Percentiles rank a stretch among this genome's conserved stretches.
These are phyloP conservation scores for Agaricus blazei DNA, from an alignment of 768 basidiomycete species.

Conservation along the genomic window DNA sequence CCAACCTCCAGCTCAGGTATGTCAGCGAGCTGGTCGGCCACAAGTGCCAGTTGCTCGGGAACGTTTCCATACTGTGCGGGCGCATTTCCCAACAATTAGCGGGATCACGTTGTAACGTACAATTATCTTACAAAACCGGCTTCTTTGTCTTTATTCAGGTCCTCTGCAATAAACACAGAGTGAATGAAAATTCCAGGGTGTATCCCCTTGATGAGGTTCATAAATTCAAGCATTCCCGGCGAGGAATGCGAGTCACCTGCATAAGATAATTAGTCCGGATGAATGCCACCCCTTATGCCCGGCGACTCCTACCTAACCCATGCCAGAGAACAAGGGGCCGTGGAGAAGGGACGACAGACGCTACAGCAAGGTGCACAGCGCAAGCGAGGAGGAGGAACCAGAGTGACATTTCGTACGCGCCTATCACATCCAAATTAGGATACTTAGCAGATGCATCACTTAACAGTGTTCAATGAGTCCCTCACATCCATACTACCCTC, in stretches of 20 bases:
- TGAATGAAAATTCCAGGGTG: slow-evolving; percentile 78
- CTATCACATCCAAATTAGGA: not conserved
- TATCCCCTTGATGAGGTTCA: slow-evolving; percentile 48
- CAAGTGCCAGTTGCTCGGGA: slow-evolving; percentile 61
- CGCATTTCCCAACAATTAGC: not conserved
- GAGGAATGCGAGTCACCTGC: slow-evolving; percentile 73
- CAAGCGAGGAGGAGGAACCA: not conserved
- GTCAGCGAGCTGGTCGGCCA: slow-evolving; percentile 56
- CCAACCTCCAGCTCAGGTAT: slow-evolving; percentile 63
- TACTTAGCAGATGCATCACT: not conserved
- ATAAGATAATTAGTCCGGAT: slow-evolving; percentile 32
- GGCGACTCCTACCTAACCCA: slow-evolving; percentile 44
- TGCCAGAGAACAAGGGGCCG: slow-evolving; percentile 76
- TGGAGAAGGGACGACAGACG: slow-evolving; percentile 8
- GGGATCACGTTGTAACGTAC: not conserved
- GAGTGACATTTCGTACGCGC: not conserved
- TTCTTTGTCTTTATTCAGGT: slow-evolving; percentile 55
- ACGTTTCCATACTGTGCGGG: slow-evolving; percentile 67
- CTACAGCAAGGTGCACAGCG: not conserved
- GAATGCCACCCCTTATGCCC: not conserved
- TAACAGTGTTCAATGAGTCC: not conserved
- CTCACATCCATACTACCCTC: slow-evolving; percentile 11
- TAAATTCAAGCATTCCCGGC: slow-evolving; percentile 67
- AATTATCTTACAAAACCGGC: slow-evolving; percentile 66
- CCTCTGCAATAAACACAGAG: slow-evolving; percentile 61